Base-by-base conservation (phyloP, 2,329 filamentous ascomycete genomes). In the Diaporthe sp. region DNA sequence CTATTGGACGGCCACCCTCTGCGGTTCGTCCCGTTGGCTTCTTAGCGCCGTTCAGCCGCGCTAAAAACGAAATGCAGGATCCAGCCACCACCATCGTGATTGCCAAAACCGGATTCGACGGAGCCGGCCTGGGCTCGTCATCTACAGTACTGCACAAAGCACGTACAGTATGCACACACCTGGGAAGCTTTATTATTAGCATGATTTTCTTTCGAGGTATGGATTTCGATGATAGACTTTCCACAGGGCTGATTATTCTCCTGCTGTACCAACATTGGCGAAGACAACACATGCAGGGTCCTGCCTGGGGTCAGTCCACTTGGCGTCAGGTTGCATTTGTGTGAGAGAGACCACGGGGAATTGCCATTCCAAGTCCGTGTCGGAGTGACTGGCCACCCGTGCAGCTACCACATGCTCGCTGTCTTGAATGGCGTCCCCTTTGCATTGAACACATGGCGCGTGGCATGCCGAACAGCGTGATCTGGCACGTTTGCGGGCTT, bases 51-150 rank as follows among this genome's bases (percentile, higher is more conserved):
- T 55, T 55, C 65, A 69, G 65, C 65, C 65, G 65, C 65, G 65
- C 65, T 69, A 69, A 69, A 55, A 69, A 25, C 25, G 65, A 55
- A 55, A 15, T 69, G 65, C 65, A 69, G 65, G 65, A 69, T 69
- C 65, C 65, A 55, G 65, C 65, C 65, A 69, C 49, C 65, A 15
- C 34, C n/a, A 69, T 69, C 34, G 31, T n/a, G 34, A 69, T 69
- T 13, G 17, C 49, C 34, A 69, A 68, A 68, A 69, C 65, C 65
- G 65, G 65, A 69, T 69, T 55, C 15, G 65, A 42, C 49, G 13
- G 3, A 39, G 8, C 65, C 34, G 49, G 37, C 34, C 31, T 19
- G 37, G 49, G 65, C 65, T 69, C 65, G 65, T 69, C 65, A 69
- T 69, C 9, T 28, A 34, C 28, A n/a, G 46, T 51, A 28, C 58